A percentile compares a stretch with the other conserved stretches of the same genome.
phyloP scores from a whole-genome alignment of 768 basidiomycete species.

The Mycena galericulata region DNA sequence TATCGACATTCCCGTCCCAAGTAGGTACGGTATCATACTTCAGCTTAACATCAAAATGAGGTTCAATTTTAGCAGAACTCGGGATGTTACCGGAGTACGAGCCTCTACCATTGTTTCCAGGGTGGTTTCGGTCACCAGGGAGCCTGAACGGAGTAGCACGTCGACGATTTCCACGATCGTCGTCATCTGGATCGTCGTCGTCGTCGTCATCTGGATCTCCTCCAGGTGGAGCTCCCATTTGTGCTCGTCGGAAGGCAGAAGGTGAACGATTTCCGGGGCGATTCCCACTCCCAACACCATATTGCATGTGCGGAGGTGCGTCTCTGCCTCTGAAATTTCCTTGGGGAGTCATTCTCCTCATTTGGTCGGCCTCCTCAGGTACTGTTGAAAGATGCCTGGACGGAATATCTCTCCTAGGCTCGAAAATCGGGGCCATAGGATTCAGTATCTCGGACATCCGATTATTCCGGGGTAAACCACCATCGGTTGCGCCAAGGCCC shows the following conservation, averaged over 20 bases:
- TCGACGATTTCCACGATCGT: background rate
- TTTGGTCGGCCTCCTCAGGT: background rate
- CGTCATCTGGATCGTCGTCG: background rate
- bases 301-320: background rate
- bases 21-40: constrained; percentile 43
- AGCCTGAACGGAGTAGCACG: background rate
- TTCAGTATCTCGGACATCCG: background rate
- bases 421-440: background rate
- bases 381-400: background rate
- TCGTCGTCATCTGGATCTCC: background rate
- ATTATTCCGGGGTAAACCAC: no score
- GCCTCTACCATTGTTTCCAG: background rate
- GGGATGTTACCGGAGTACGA: background rate
- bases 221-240: background rate
- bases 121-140: background rate
- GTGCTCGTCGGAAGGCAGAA: background rate
- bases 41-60: constrained; percentile 48
- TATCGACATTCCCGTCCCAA: constrained; percentile 47
- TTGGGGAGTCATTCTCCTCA: background rate
- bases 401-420: background rate
- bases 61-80: constrained; percentile 1
- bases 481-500: no score
- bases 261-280: background rate
- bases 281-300: no score
- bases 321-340: background rate